Evolutionary conservation across 2,329 filamentous ascomycete genomes (phyloP).

Genomic region (Penicillium hesseltinei): DNA sequence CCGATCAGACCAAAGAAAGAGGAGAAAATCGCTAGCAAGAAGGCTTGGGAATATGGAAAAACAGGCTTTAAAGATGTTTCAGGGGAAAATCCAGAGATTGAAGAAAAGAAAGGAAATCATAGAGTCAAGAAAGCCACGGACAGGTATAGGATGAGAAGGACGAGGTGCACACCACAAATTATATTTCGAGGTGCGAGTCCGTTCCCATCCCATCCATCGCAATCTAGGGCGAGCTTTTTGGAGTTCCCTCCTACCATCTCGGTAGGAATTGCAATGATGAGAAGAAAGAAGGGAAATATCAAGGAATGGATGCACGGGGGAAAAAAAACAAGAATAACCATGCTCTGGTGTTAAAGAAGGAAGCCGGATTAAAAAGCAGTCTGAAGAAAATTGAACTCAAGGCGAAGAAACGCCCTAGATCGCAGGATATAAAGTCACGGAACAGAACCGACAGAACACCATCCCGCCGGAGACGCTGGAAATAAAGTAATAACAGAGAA

Average conservation of each 20-base stretch:
- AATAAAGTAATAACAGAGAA: conserved; percentile 15
- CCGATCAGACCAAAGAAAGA: conserved; percentile 1
- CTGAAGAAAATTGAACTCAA: background rate
- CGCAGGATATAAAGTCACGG: conserved; percentile 8
- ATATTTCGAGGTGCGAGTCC: background rate
- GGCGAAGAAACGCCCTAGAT: conserved; percentile 3
- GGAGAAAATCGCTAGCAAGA: conserved; percentile 11
- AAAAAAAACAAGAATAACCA: conserved; percentile 5
- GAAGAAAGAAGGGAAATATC: conserved; percentile 10
- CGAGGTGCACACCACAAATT: background rate
- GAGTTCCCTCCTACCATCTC: background rate
- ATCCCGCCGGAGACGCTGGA: conserved; percentile 17
- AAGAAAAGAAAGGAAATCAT: conserved; percentile 4
- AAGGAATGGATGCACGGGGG: conserved; percentile 19
- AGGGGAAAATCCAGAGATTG: background rate
- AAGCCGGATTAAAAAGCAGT: conserved; percentile 16
- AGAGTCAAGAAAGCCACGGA: background rate
- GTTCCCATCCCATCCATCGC: background rate
- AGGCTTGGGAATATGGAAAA: conserved; percentile 26
- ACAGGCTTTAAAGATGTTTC: conserved; percentile 11
- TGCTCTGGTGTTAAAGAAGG: conserved; percentile 12
- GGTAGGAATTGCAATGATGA: conserved; percentile 1
- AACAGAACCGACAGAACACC: conserved; percentile 22
- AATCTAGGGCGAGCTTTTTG: conserved; percentile 3
- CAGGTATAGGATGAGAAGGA: background rate